Percentiles rank a stretch among this genome's conserved stretches.
Conservation (phyloP, 2,329 filamentous ascomycete species). For the Aureobasidium mangrovei region DNA sequence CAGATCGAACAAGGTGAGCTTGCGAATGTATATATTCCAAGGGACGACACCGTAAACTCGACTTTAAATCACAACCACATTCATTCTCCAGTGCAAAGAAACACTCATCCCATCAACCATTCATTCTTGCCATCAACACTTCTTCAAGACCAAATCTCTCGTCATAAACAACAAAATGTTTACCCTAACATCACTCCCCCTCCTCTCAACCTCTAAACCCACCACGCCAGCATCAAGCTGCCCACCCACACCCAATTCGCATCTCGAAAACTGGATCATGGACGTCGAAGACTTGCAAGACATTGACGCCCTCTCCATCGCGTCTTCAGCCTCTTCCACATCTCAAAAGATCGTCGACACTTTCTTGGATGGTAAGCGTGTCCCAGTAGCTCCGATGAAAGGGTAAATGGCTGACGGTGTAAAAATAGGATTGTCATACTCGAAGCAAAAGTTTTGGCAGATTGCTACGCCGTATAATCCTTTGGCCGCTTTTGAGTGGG, state of each 20-base stretch:
- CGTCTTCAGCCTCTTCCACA: not conserved
- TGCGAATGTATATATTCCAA: not conserved
- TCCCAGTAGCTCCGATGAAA: too few species aligned
- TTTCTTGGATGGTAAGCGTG: not conserved
- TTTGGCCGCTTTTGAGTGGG: too few species aligned
- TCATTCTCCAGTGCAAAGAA: not conserved
- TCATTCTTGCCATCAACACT: not conserved
- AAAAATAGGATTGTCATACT: too few species aligned
- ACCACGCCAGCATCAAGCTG: not conserved
- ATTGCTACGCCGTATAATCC: too few species aligned
- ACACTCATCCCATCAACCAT: not conserved
- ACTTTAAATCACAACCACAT: not conserved
- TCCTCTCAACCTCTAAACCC: not conserved
- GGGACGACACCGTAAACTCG: not conserved
- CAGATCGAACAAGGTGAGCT: too few species aligned
- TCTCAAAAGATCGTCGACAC: not conserved
- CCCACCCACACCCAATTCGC: not conserved
- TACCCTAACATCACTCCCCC: not conserved
- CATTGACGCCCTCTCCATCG: not conserved
- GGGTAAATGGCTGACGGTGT: too few species aligned
- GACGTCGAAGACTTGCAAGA: constrained; percentile 6
- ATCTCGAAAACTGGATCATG: constrained; percentile 1
- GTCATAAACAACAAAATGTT: not conserved
- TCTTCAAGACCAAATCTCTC: not conserved
- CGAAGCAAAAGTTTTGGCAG: too few species aligned